Percentiles rank a stretch among this genome's conserved stretches.
phyloP scores from a whole-genome alignment of 1,284 basidiomycete species.

The Cronartium quercuum region DNA sequence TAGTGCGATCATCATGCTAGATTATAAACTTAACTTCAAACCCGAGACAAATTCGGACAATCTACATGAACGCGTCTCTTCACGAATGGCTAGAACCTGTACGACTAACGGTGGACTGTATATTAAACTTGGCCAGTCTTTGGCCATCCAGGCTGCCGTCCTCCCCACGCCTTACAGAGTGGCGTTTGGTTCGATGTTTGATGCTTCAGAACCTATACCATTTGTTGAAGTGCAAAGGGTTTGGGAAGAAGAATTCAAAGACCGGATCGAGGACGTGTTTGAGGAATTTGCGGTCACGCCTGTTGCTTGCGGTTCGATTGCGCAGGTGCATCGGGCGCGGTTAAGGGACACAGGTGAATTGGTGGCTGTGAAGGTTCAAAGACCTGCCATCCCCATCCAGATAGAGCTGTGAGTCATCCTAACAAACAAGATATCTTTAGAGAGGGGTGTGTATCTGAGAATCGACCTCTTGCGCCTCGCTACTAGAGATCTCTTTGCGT shows the following conservation, averaged over 20 bases:
- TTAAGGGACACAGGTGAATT: constrained; percentile 53
- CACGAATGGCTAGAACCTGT: constrained; percentile 67
- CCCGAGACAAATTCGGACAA: constrained; percentile 57
- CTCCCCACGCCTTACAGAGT: constrained; percentile 72
- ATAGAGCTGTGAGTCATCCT: constrained; percentile 56
- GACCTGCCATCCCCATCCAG: constrained; percentile 74
- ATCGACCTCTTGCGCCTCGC: neutral
- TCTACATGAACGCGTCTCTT: constrained; percentile 72
- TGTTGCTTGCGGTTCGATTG: constrained; percentile 76
- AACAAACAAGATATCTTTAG: neutral
- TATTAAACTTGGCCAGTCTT: constrained; percentile 70
- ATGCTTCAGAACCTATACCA: constrained; percentile 74
- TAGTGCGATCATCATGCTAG: constrained; percentile 7
- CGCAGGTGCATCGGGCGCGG: constrained; percentile 76
- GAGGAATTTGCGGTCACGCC: constrained; percentile 66
- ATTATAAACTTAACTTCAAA: constrained; percentile 71
- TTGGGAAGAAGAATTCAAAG: constrained; percentile 65
- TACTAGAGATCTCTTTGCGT: constrained; percentile 42
- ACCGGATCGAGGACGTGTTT: constrained; percentile 64
- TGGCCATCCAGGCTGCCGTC: constrained; percentile 73
- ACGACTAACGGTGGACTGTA: constrained; percentile 76
- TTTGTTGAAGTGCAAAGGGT: constrained; percentile 65
- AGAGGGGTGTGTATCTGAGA: neutral
- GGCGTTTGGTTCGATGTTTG: constrained; percentile 73
- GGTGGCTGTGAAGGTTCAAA: constrained; percentile 87